Conservation (phyloP, 768 basidiomycete species). For the Podaxis sp. region DNA sequence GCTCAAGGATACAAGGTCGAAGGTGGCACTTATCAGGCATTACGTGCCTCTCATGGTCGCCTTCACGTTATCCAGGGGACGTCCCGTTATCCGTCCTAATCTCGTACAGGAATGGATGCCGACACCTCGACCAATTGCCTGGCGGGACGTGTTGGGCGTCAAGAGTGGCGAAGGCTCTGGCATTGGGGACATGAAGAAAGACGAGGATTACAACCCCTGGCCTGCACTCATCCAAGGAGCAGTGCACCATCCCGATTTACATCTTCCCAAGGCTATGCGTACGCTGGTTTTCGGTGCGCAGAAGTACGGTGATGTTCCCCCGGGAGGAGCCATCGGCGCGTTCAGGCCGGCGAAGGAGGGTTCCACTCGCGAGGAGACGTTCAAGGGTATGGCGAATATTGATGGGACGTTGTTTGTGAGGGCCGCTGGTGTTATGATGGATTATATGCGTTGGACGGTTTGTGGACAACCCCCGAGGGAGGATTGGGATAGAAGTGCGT, state of each 20-base stretch:
- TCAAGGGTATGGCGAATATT: conserved; percentile 34
- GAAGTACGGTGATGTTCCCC: conserved; percentile 37
- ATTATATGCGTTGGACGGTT: conserved; percentile 51
- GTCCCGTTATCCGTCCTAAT: conserved; percentile 46
- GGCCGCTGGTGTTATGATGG: conserved; percentile 52
- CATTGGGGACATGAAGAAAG: conserved; percentile 31
- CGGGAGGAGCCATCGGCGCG: conserved; percentile 39
- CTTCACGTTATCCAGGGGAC: conserved; percentile 35
- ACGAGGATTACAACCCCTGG: conserved; percentile 47
- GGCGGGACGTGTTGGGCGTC: background rate
- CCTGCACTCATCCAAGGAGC: conserved; percentile 39
- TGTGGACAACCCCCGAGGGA: conserved; percentile 43
- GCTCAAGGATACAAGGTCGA: conserved; percentile 28
- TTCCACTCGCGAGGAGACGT: conserved; percentile 33
- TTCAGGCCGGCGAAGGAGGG: conserved; percentile 23
- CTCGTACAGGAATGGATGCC: conserved; percentile 42
- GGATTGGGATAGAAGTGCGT: conserved; percentile 50
- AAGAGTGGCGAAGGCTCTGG: conserved; percentile 16
- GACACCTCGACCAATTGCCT: conserved; percentile 34
- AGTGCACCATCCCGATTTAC: conserved; percentile 47
- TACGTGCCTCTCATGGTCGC: conserved; percentile 35
- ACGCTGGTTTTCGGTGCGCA: conserved; percentile 42
- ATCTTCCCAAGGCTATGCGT: conserved; percentile 47
- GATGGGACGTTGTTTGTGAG: conserved; percentile 58
- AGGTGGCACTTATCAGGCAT: conserved; percentile 41